Conservation (phyloP, 1,284 basidiomycete genomes). For the Irpex sp. region DNA sequence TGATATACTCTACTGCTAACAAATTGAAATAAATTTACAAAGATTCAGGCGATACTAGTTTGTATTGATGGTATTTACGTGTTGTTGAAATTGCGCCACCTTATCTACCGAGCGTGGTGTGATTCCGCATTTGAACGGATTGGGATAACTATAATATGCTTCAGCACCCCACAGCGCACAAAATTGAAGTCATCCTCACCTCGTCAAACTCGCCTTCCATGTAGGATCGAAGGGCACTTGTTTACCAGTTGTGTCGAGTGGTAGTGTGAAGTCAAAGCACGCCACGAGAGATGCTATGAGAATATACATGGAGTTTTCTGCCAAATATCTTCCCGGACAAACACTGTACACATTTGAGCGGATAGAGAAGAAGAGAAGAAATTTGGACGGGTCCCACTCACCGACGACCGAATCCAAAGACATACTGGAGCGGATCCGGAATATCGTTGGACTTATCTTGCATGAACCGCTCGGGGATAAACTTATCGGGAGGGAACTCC, state of each 20-base stretch:
- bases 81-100: background rate
- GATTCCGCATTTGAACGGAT: background rate
- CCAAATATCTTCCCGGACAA: background rate
- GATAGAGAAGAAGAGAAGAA: background rate
- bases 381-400: background rate
- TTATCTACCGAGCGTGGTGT: background rate
- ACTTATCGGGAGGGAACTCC: background rate
- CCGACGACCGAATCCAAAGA: background rate
- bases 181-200: background rate
- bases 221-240: background rate
- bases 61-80: background rate
- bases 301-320: background rate
- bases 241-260: background rate
- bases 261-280: background rate
- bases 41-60: background rate
- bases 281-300: background rate
- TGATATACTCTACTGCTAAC: constrained; percentile 11
- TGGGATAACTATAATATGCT: background rate
- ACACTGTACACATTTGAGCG: background rate
- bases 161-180: background rate
- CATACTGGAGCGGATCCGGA: background rate
- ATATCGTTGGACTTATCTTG: background rate
- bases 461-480: background rate
- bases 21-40: background rate
- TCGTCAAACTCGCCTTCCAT: background rate